Conservation (phyloP, 768 basidiomycete genomes). For the Boletus reticulatus region DNA sequence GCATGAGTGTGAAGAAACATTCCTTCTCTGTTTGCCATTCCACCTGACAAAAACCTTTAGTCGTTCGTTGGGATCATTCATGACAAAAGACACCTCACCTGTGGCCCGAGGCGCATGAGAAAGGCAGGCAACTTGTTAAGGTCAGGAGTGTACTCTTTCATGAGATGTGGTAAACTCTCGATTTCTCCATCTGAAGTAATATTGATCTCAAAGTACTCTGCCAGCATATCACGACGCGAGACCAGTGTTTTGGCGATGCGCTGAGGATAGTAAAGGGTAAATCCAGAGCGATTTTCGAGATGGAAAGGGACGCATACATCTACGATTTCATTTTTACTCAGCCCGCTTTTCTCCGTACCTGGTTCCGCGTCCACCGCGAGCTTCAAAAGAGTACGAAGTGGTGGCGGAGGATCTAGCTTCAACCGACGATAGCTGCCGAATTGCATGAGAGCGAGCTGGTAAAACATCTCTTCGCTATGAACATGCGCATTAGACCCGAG, state of each 20-base stretch:
- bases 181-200: constrained; percentile 68
- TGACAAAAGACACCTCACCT: constrained; percentile 44
- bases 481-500: background rate
- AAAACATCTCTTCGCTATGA: constrained; percentile 87
- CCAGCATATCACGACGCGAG: constrained; percentile 74
- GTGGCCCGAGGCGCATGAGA: constrained; percentile 89
- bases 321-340: constrained; percentile 62
- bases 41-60: constrained; percentile 48
- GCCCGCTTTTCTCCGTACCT: constrained; percentile 44
- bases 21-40: constrained; percentile 83
- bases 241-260: constrained; percentile 62
- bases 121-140: constrained; percentile 87
- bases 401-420: constrained; percentile 80
- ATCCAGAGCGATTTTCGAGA: background rate
- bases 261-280: constrained; percentile 35
- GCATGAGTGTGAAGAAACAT: constrained; percentile 84
- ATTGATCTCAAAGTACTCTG: constrained; percentile 84
- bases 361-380: constrained; percentile 77
- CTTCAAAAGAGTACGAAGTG: constrained; percentile 63
- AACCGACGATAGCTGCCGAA: constrained; percentile 81
- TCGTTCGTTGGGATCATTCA: background rate
- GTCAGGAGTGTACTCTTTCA: constrained; percentile 88
- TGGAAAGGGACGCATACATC: constrained; percentile 48
- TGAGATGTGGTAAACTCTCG: constrained; percentile 76
- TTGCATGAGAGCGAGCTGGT: constrained; percentile 88